A percentile compares a stretch with the other conserved stretches of the same genome.
These are phyloP conservation scores for Dillenia suffruticosa DNA, from an alignment of 164 flowering plant genomes.

Conservation along the genomic window DNA sequence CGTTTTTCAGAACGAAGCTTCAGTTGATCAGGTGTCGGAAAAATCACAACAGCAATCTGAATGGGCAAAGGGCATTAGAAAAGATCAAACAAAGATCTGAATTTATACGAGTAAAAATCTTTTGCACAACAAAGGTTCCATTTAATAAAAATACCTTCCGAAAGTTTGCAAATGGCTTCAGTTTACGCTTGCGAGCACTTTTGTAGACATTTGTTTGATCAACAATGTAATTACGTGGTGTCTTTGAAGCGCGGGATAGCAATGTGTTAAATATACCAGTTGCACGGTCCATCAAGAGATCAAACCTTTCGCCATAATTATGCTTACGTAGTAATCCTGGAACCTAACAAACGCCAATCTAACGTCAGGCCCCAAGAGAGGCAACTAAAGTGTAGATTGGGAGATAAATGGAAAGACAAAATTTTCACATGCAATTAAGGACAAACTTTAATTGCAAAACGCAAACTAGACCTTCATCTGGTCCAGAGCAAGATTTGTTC, in stretches of 20 bases:
- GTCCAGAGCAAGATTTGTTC: conserved; percentile 56
- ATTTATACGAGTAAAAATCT: background rate
- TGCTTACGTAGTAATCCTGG: conserved; percentile 52
- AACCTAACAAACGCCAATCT: conserved; percentile 34
- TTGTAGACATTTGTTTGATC: conserved; percentile 75
- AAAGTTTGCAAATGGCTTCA: conserved; percentile 44
- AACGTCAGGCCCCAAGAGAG: background rate
- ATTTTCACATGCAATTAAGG: too few species aligned
- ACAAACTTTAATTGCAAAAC: too few species aligned
- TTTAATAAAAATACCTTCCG: conserved; percentile 35
- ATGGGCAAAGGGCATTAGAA: background rate
- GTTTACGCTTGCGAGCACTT: conserved; percentile 57
- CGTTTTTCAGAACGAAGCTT: conserved; percentile 41
- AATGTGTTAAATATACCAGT: conserved; percentile 50
- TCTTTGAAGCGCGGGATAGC: conserved; percentile 49
- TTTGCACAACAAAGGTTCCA: background rate
- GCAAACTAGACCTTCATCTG: conserved; percentile 53
- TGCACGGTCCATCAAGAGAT: conserved; percentile 53
- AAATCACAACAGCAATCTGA: conserved; percentile 59
- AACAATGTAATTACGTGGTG: conserved; percentile 48
- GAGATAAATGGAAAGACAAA: too few species aligned
- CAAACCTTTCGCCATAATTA: conserved; percentile 63
- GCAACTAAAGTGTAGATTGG: background rate
- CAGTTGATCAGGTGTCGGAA: conserved; percentile 50
- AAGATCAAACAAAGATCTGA: background rate